phyloP scores from a whole-genome alignment of 2,329 filamentous ascomycete genomes.

The Tolypocladium album region DNA sequence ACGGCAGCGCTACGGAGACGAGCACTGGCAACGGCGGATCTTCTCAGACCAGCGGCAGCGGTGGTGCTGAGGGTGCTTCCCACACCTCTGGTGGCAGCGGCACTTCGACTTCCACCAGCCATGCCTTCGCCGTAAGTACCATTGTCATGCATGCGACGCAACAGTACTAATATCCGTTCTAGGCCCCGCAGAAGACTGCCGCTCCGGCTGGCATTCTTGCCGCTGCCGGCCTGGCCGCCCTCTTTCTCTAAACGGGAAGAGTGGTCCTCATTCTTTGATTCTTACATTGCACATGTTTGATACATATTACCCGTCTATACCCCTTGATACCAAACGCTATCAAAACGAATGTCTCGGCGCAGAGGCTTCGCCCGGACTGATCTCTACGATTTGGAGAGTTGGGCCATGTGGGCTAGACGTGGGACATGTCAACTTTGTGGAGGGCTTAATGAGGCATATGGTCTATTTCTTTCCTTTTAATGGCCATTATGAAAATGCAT shows the following conservation, averaged over 20 bases:
- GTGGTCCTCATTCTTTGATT: conserved; percentile 10
- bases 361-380: conserved; percentile 11
- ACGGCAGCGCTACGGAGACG: neutral
- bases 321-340: conserved; percentile 12
- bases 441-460: conserved; percentile 23
- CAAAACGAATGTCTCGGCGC: conserved; percentile 12
- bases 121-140: conserved; percentile 18
- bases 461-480: conserved; percentile 22
- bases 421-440: conserved; percentile 16
- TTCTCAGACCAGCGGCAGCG: neutral
- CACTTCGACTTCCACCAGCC: conserved; percentile 7
- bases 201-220: conserved; percentile 35
- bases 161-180: neutral
- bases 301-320: conserved; percentile 30
- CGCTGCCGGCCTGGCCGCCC: conserved; percentile 36
- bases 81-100: conserved; percentile 1
- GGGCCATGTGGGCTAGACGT: conserved; percentile 17
- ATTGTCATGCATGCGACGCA: neutral
- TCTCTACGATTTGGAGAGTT: conserved; percentile 16
- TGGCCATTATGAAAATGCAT: conserved; percentile 19
- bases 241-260: conserved; percentile 31
- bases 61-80: neutral
- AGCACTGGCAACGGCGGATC: neutral
- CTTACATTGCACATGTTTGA: conserved; percentile 27
- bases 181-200: conserved; percentile 30